phyloP scores from a whole-genome alignment of 257 asterid species.

The Dorcoceras hygrometricum region DNA sequence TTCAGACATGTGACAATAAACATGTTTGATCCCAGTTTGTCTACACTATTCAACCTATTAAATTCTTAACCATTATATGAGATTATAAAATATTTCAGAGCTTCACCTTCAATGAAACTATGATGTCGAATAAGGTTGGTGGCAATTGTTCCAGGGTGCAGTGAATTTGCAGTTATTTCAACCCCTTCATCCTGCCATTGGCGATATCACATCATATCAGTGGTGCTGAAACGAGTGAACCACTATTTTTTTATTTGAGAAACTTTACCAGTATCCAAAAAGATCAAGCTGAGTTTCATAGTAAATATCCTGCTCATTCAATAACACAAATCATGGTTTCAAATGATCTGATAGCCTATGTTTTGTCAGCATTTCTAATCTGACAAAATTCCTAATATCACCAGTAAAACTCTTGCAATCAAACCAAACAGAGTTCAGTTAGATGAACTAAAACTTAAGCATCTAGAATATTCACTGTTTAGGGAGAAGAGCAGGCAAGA shows the following conservation, averaged over 20 bases:
- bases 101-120: conserved; percentile 44
- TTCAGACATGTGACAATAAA: not conserved
- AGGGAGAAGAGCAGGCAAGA: not conserved
- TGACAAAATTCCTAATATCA: not conserved
- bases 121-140: conserved; percentile 67
- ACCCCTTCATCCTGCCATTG: conserved; percentile 70
- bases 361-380: no score
- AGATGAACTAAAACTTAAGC: not conserved
- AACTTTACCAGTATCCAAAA: not conserved
- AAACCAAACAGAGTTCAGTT: not conserved
- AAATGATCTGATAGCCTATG: no score
- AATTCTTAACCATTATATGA: not conserved
- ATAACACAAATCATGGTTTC: not conserved
- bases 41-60: not conserved
- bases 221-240: not conserved
- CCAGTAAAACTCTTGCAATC: not conserved
- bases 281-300: not conserved
- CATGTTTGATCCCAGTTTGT: not conserved
- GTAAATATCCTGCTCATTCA: not conserved
- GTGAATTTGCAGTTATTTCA: conserved; percentile 69
- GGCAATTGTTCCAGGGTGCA: conserved; percentile 80
- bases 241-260: not conserved
- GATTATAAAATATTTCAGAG: conserved; percentile 8
- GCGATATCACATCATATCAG: conserved; percentile 13
- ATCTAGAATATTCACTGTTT: not conserved